A percentile compares a stretch with the other conserved stretches of the same genome.
phyloP scores from a whole-genome alignment of 495 filamentous ascomycete genomes.

The Penicillium pulvis region DNA sequence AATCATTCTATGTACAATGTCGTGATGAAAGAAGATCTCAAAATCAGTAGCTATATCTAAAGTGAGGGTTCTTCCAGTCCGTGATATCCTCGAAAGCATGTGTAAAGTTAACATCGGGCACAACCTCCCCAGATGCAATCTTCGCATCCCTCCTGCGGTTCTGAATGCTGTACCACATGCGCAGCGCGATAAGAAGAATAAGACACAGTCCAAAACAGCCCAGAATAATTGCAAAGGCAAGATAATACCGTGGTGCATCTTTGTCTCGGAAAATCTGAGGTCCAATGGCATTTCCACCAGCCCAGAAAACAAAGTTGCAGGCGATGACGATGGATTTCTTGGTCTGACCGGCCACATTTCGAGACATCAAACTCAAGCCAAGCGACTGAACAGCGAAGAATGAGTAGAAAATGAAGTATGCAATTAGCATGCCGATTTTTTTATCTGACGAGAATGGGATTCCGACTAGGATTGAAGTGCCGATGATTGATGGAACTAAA shows the following conservation, averaged over 20 bases:
- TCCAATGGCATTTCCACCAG: conserved; percentile 41
- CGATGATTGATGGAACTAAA: conserved; percentile 56
- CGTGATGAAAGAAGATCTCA: neutral
- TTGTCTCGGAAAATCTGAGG: conserved; percentile 46
- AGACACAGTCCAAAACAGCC: conserved; percentile 37
- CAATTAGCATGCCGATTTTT: conserved; percentile 57
- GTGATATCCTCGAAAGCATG: conserved; percentile 50
- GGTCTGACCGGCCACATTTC: conserved; percentile 68
- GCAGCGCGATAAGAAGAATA: conserved; percentile 30
- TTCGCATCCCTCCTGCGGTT: conserved; percentile 37
- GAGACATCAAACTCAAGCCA: conserved; percentile 55
- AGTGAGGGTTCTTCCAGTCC: conserved; percentile 45
- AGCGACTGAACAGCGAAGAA: conserved; percentile 56
- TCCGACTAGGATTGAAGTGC: conserved; percentile 11
- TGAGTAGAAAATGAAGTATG: conserved; percentile 60
- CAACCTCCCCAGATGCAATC: conserved; percentile 28
- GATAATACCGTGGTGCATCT: conserved; percentile 39
- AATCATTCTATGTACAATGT: neutral
- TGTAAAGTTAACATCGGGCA: conserved; percentile 27
- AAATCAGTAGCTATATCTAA: conserved; percentile 33
- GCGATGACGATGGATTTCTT: conserved; percentile 58
- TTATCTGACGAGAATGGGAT: conserved; percentile 26
- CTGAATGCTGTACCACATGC: conserved; percentile 32
- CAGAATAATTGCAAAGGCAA: conserved; percentile 39
- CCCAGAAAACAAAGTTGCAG: conserved; percentile 43